Base-by-base conservation (phyloP, 2,329 filamentous ascomycete genomes). In the Apiospora marii region DNA sequence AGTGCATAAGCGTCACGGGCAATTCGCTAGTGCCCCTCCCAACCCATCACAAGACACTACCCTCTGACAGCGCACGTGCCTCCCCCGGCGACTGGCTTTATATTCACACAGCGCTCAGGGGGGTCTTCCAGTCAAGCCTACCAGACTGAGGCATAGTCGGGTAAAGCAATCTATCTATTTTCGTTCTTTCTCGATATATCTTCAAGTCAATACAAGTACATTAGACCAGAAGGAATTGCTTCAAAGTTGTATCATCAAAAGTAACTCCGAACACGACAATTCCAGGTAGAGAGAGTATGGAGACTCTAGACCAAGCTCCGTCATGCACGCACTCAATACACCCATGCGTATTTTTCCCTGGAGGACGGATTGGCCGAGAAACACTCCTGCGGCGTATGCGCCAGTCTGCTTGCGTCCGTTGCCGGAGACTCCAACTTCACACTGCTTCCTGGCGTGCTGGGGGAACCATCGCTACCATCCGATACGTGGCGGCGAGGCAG, bases 1-100 rank as follows among this genome's bases (percentile, higher is more conserved):
- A 37, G 27, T 61, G 53, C 53, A 61, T 61, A 61, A 58, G 53
- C 30, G 53, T 61, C 7, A 30, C 30, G 16, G 16, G 30, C 27
- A 61, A 34, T 12, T 34, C 53, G 27, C 16, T 37, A 58, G 51
- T 14, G 51, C 51, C 34, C 24, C 53, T 53, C 7, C 53, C 30
- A 37, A 19, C 51, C 27, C 58, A 41, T 64, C 58, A 64, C 58
- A 64, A 64, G 58, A 64, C 58, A n/a, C 16, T 34, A 41, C n/a
- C 27, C 27, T 64, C 30, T n/a, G 19, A n/a, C 58, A 12, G n/a
- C 30, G 58, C 58, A 64, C 34, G 58, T 41, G 58, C 58, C 58
- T 64, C 34, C 34, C 8, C 30, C 22, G 58, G 10, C 30, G 19
- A 13, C 30, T 37, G 7, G 30, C 53, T 34, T 61, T 58, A 58